Conservation (phyloP, 139 green algal species). For the Picochlorum sp. region DNA sequence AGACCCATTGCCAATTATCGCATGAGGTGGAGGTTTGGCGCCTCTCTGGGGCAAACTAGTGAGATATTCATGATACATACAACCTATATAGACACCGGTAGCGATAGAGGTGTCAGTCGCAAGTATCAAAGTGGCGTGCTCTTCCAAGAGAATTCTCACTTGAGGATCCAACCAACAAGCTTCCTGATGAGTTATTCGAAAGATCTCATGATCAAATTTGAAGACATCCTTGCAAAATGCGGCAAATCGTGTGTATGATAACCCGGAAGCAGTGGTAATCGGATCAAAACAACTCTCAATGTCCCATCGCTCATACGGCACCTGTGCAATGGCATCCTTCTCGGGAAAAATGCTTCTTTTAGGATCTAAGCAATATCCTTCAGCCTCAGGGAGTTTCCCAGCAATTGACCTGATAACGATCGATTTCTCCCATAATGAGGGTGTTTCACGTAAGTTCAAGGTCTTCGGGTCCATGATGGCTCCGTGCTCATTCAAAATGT, state of each 20-base stretch:
- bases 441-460: slow-evolving; percentile 13
- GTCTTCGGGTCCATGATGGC: background rate
- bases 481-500: background rate
- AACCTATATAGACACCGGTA: slow-evolving; percentile 36
- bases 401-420: too few species aligned
- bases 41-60: background rate
- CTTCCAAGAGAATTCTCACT: slow-evolving; percentile 56
- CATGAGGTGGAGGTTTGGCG: slow-evolving; percentile 5
- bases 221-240: slow-evolving; percentile 46
- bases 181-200: slow-evolving; percentile 46
- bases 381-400: background rate
- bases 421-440: slow-evolving; percentile 28
- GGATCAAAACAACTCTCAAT: slow-evolving; percentile 18
- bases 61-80: slow-evolving; percentile 46
- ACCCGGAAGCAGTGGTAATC: background rate
- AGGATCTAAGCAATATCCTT: background rate
- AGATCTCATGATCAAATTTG: slow-evolving; percentile 51
- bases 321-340: too few species aligned
- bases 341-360: too few species aligned
- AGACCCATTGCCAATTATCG: slow-evolving; percentile 28
- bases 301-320: slow-evolving; percentile 20
- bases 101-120: background rate
- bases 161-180: slow-evolving; percentile 58
- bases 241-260: slow-evolving; percentile 38
- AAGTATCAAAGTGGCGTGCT: slow-evolving; percentile 11